These are phyloP conservation scores for Fomes fomentarius DNA, from an alignment of 1,284 basidiomycete species.

Conservation along the genomic window DNA sequence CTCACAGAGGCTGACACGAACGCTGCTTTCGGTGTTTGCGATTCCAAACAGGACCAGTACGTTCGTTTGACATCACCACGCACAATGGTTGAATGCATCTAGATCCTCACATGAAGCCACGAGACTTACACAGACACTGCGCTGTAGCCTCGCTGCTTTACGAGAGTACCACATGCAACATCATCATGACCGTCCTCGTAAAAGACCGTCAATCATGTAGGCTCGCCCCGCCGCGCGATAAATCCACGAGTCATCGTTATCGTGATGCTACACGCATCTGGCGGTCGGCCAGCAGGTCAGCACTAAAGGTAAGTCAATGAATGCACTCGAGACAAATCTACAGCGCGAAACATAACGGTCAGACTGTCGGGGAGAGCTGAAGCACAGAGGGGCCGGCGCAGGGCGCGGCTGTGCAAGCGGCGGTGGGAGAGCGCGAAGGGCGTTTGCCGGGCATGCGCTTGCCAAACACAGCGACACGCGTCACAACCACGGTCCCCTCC, in stretches of 20 bases:
- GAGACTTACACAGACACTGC: too few relatives aligned
- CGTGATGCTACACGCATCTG: too few relatives aligned
- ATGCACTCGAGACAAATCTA: not conserved
- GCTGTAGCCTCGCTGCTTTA: too few relatives aligned
- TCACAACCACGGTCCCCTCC: constrained; percentile 38
- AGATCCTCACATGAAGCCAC: too few relatives aligned
- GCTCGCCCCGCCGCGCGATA: too few relatives aligned
- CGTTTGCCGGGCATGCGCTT: constrained; percentile 32
- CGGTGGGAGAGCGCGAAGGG: constrained; percentile 23
- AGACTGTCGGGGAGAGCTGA: not conserved
- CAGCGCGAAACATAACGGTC: not conserved
- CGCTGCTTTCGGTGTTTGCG: not conserved
- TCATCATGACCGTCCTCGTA: too few relatives aligned
- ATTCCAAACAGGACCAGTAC: not conserved
- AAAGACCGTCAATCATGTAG: too few relatives aligned
- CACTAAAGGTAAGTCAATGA: too few relatives aligned
- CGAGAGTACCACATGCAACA: too few relatives aligned
- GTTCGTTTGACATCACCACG: not conserved
- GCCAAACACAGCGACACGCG: constrained; percentile 37
- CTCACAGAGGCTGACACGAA: not conserved
- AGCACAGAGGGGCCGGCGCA: constrained; percentile 11
- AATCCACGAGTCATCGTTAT: too few relatives aligned
- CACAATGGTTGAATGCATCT: not conserved
- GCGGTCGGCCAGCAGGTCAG: too few relatives aligned
- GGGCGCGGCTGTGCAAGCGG: constrained; percentile 22